A percentile compares a stretch with the other conserved stretches of the same genome.
Conservation (phyloP, 148 eudicot species). For the Camellia japonica region DNA sequence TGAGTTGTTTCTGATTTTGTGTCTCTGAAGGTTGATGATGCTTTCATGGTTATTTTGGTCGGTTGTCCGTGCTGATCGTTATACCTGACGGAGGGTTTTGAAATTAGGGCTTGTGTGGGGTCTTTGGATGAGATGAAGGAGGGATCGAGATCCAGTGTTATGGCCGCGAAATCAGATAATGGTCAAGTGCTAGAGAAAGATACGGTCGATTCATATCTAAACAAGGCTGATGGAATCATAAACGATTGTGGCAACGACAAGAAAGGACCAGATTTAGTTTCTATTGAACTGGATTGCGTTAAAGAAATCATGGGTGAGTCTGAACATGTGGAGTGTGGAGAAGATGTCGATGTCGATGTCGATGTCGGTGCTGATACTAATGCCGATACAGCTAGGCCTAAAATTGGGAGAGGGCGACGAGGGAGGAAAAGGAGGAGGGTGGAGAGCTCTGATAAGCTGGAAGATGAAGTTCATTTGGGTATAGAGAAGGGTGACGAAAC, state of each 20-base stretch:
- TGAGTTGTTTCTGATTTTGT: conserved; percentile 3
- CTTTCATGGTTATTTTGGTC: not conserved
- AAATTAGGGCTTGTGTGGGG: conserved; percentile 11
- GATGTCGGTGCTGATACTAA: conserved; percentile 5
- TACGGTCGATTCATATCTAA: conserved; percentile 15
- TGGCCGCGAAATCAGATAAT: conserved; percentile 15
- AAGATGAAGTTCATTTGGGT: not conserved
- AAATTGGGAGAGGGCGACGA: conserved; percentile 9
- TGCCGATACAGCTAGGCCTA: not conserved
- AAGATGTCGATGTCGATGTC: conserved; percentile 6
- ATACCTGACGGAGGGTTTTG: not conserved
- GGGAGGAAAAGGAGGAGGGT: conserved; percentile 17
- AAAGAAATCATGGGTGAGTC: conserved; percentile 21
- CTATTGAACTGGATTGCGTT: conserved; percentile 29
- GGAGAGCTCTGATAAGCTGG: conserved; percentile 11
- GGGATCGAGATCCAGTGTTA: conserved; percentile 46
- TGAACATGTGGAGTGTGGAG: conserved; percentile 14
- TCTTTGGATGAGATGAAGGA: conserved; percentile 39
- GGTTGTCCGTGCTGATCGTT: not conserved
- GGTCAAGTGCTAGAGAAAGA: conserved; percentile 12
- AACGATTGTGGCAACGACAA: conserved; percentile 13
- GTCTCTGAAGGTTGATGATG: not conserved
- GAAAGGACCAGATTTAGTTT: not conserved
- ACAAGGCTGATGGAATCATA: not conserved
- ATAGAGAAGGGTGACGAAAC: not conserved